Base-by-base conservation (phyloP, 1,284 basidiomycete genomes). In the Vanrija sp. region DNA sequence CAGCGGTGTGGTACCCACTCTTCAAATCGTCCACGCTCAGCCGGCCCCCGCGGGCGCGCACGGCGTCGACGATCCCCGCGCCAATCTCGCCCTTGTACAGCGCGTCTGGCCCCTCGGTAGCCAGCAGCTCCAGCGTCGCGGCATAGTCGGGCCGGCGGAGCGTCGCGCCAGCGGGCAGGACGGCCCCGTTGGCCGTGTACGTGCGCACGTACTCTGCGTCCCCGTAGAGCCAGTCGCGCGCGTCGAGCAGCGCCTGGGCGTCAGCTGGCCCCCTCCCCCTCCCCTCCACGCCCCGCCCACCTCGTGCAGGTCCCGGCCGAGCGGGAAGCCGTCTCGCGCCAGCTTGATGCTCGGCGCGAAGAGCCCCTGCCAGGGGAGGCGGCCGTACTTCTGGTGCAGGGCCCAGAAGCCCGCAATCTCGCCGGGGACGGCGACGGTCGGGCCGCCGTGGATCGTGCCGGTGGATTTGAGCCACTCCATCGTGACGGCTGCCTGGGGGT, bases 261-360 rank as follows among this genome's bases (percentile, higher is more conserved):
- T 39, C 37, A 39, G 37, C 37, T 35, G 6, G 27, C 27, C 27
- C 8, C 27, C 27, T 31, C 8, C 6, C 27, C 37, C 6, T 6
- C 9, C 19, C 36, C 6, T 55, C 54, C 12, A 4, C 31, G 10
- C 31, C 31, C 2, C 7, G 58, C 53, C 67, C 56, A 53, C 59
- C 57, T 58, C 56, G 47, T 54, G 64, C 45, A 67, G 54, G 31
- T 77, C 71, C 24, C 48, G 45, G 15, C 55, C 56, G 38, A 73
- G 58, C 22, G 89, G 90, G 66, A 92, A 86, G 2, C 84, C 88
- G 45, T 83, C 81, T 27, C 60, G 39, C 4, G 66, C 62, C 0
- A 70, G 43, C 9, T 41, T 18, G 18, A 70, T 64, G 10, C 51
- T 53, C 14, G 57, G 58, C 23, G 52, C 44, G 16, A 72, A 54